Evolutionary conservation across 768 basidiomycete species (phyloP).

Genomic region (button mushroom (Agaricus bisporus)): DNA sequence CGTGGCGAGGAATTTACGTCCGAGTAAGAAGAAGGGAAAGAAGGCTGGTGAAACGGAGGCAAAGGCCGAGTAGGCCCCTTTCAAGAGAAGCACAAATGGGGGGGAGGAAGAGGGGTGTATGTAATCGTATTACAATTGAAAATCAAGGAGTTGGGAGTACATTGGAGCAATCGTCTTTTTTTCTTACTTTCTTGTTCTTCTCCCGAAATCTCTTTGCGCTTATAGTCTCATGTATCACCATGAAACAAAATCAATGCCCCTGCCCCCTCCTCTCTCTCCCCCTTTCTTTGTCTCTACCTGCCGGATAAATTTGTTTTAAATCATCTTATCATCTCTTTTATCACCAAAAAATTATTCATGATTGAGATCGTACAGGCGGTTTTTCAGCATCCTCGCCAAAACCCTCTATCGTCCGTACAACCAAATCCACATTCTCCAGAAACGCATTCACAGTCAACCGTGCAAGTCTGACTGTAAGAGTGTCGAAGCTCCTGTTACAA

Average conservation of each 20-base stretch:
- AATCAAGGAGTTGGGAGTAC: too few species aligned
- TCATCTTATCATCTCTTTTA: too few species aligned
- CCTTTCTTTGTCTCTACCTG: too few species aligned
- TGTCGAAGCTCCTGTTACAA: slow-evolving; percentile 55
- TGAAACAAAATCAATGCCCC: too few species aligned
- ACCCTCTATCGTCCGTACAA: slow-evolving; percentile 73
- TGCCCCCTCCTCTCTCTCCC: too few species aligned
- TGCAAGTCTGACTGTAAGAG: slow-evolving; percentile 79
- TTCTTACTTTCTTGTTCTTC: too few species aligned
- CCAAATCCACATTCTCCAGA: slow-evolving; percentile 84
- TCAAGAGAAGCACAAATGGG: slow-evolving; percentile 1
- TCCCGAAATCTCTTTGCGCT: too few species aligned
- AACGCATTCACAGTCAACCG: slow-evolving; percentile 81
- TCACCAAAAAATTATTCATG: too few species aligned
- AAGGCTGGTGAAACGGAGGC: slow-evolving; percentile 47
- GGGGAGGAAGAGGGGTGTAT: slow-evolving; percentile 23
- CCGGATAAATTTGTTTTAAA: too few species aligned
- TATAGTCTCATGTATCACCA: too few species aligned
- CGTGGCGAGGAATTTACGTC: slow-evolving; percentile 73
- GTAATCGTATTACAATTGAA: neutral
- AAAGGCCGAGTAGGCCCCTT: slow-evolving; percentile 12
- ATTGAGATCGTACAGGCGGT: neutral
- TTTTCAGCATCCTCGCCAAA: slow-evolving; percentile 66
- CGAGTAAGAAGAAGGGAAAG: slow-evolving; percentile 92
- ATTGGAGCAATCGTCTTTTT: too few species aligned